Conservation (phyloP, 768 basidiomycete species). For the Leccinum arenicola region DNA sequence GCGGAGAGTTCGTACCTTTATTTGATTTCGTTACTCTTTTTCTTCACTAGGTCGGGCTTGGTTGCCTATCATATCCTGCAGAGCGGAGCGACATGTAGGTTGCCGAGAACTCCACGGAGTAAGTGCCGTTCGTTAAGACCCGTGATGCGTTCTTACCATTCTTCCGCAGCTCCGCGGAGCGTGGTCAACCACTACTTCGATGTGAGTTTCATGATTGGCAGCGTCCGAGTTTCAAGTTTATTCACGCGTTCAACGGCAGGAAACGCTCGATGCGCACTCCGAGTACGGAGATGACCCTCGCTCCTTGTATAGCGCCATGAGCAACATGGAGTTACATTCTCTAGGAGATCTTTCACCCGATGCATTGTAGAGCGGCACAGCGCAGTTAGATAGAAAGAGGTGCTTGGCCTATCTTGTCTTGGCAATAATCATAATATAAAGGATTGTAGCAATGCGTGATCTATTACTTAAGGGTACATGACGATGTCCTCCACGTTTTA, state of each 20-base stretch:
- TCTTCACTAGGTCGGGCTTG: conserved; percentile 68
- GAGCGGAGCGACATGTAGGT: conserved; percentile 81
- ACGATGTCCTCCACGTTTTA: conserved; percentile 35
- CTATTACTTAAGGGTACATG: conserved; percentile 36
- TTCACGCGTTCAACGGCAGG: conserved; percentile 39
- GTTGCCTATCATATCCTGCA: conserved; percentile 92
- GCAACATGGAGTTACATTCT: conserved; percentile 51
- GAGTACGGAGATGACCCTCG: conserved; percentile 72
- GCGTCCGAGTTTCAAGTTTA: not conserved
- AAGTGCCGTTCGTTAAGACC: conserved; percentile 30
- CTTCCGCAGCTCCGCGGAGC: conserved; percentile 70
- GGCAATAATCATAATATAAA: conserved; percentile 28
- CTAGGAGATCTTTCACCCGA: conserved; percentile 72
- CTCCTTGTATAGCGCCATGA: conserved; percentile 61
- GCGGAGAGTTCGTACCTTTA: not conserved
- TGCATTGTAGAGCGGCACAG: conserved; percentile 44
- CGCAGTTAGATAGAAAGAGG: not conserved
- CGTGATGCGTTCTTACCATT: conserved; percentile 5
- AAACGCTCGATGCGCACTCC: conserved; percentile 69
- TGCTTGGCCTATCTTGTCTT: not conserved
- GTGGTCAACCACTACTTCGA: conserved; percentile 93
- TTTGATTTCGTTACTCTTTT: not conserved
- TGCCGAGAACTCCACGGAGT: conserved; percentile 95
- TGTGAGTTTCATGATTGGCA: conserved; percentile 42
- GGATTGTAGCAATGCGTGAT: conserved; percentile 35